A percentile compares a stretch with the other conserved stretches of the same genome.
Evolutionary conservation across 108 stramenopile species (phyloP).

Genomic region (Cyclotella choctawhatcheeana): DNA sequence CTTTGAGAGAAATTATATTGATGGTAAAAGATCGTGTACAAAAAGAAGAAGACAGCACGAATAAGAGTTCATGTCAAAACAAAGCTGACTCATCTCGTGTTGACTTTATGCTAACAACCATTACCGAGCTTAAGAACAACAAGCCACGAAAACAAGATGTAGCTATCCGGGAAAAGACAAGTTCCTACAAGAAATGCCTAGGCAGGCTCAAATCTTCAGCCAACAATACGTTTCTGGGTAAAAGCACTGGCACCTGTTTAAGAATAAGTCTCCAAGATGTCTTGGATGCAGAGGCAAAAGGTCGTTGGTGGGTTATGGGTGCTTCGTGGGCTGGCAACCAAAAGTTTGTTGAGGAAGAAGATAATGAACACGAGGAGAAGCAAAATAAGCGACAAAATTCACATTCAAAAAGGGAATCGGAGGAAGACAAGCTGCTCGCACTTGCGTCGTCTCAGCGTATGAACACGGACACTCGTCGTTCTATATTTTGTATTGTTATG

Average conservation of each 20-base stretch:
- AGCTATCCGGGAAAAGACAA: conserved; percentile 66
- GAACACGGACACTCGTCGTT: conserved; percentile 91
- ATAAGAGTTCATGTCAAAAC: conserved; percentile 5
- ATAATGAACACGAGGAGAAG: conserved; percentile 22
- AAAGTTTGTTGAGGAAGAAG: conserved; percentile 40
- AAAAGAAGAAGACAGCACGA: conserved; percentile 17
- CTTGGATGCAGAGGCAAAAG: conserved; percentile 76
- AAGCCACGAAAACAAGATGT: conserved; percentile 82
- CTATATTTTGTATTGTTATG: conserved; percentile 96
- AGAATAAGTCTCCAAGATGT: conserved; percentile 84
- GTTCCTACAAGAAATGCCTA: conserved; percentile 77
- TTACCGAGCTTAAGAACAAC: conserved; percentile 94
- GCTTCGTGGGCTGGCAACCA: conserved; percentile 92
- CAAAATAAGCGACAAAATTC: conserved; percentile 5
- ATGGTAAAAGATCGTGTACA: conserved; percentile 77
- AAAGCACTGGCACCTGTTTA: conserved; percentile 71
- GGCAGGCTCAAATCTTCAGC: conserved; percentile 82
- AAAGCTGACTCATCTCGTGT: conserved; percentile 68
- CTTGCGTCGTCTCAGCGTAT: conserved; percentile 91
- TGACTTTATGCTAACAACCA: conserved; percentile 89
- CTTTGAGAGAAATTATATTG: conserved; percentile 91
- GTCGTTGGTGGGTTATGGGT: conserved; percentile 96
- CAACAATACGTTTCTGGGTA: conserved; percentile 36
- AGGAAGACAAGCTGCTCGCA: conserved; percentile 67
- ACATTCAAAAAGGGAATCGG: conserved; percentile 18